Evolutionary conservation across 441 rosid genomes (phyloP).

Genomic region (Capsella rubella): DNA sequence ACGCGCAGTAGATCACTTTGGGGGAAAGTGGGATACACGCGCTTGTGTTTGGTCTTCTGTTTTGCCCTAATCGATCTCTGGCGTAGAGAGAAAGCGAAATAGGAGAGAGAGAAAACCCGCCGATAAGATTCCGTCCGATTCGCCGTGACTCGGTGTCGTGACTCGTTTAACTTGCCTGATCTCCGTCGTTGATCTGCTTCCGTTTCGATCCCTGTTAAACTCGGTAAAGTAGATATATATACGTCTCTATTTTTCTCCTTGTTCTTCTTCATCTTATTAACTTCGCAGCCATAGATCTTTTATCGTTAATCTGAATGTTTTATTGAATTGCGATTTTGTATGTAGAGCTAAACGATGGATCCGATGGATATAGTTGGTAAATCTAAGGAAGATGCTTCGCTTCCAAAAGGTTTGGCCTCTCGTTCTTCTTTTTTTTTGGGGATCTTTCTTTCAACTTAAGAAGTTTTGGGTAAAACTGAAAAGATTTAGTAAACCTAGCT

Average conservation of each 20-base stretch:
- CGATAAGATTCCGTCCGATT: conserved; percentile 20
- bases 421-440: not conserved
- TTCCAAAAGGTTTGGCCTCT: conserved; percentile 79
- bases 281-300: conserved; percentile 1
- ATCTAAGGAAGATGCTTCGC: conserved; percentile 99
- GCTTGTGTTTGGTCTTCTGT: conserved; percentile 27
- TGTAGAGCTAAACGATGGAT: conserved; percentile 59
- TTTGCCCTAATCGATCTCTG: conserved; percentile 39
- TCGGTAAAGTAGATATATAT: not conserved
- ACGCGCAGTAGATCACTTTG: conserved; percentile 32
- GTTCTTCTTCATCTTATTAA: not conserved
- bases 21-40: conserved; percentile 32
- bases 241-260: not conserved
- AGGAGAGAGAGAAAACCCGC: conserved; percentile 25
- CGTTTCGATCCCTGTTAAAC: not conserved
- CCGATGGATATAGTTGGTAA: conserved; percentile 98
- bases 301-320: not conserved
- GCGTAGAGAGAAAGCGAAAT: conserved; percentile 20
- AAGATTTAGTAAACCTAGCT: not conserved
- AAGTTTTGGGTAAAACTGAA: not conserved
- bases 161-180: conserved; percentile 3
- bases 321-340: conserved; percentile 13
- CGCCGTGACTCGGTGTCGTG: conserved; percentile 14
- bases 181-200: conserved; percentile 23
- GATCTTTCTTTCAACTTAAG: not conserved